phyloP scores from a whole-genome alignment of 768 basidiomycete species.

The Pilatotrama ljubarskyi region DNA sequence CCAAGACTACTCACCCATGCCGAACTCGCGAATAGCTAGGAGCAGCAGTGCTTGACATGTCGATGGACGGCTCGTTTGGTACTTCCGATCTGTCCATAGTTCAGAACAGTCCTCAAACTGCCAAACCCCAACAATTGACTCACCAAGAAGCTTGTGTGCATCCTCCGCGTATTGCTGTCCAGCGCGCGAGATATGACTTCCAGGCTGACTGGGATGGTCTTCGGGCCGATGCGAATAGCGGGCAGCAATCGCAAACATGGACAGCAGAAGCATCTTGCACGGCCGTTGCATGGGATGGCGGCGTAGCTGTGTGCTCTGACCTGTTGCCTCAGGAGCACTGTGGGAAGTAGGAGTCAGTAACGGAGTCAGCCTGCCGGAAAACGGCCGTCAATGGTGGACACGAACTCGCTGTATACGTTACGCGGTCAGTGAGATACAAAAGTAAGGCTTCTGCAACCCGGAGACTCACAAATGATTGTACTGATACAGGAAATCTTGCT shows the following conservation, averaged over 20 bases:
- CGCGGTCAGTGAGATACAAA: no score
- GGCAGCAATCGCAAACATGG: slow-evolving; percentile 82
- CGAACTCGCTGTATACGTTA: slow-evolving; percentile 3
- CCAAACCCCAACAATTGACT: slow-evolving; percentile 34
- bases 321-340: not conserved
- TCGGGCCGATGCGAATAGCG: slow-evolving; percentile 58
- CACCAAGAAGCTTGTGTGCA: slow-evolving; percentile 67
- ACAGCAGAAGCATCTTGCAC: slow-evolving; percentile 68
- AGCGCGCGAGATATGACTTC: slow-evolving; percentile 66
- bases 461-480: slow-evolving; percentile 33
- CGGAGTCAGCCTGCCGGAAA: not conserved
- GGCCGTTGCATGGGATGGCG: slow-evolving; percentile 45
- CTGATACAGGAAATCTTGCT: slow-evolving; percentile 63
- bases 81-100: slow-evolving; percentile 51
- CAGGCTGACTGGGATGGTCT: slow-evolving; percentile 38
- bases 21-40: slow-evolving; percentile 82
- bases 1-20: slow-evolving; percentile 58
- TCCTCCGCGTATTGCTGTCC: slow-evolving; percentile 63
- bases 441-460: not conserved
- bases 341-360: not conserved
- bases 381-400: not conserved
- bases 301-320: not conserved
- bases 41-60: slow-evolving; percentile 82
- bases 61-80: slow-evolving; percentile 67
- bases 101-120: not conserved